phyloP scores from a whole-genome alignment of 495 filamentous ascomycete genomes.

The Tuber melanosporum region DNA sequence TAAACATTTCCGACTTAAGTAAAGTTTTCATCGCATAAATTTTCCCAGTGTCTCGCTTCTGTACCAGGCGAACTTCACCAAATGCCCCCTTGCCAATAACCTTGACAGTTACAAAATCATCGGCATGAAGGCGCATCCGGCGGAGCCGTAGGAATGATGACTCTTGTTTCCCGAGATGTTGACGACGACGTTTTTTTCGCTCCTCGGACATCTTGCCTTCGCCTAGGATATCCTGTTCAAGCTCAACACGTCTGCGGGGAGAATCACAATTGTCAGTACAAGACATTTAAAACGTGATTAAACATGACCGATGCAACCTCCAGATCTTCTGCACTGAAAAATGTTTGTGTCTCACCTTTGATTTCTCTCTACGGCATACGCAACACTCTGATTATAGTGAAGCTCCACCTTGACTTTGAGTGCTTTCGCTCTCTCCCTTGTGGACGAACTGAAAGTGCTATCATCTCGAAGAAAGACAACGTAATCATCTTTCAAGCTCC shows the following conservation, averaged over 20 bases:
- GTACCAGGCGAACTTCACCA: slow-evolving; percentile 93
- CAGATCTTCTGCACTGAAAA: slow-evolving; percentile 47
- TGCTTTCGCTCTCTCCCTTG: slow-evolving; percentile 45
- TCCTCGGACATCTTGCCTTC: slow-evolving; percentile 62
- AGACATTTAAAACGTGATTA: slow-evolving; percentile 6
- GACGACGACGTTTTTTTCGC: slow-evolving; percentile 69
- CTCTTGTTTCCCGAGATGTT: slow-evolving; percentile 72
- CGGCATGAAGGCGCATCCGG: slow-evolving; percentile 79
- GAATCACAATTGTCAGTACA: slow-evolving; percentile 9
- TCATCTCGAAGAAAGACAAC: slow-evolving; percentile 52
- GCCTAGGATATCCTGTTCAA: slow-evolving; percentile 67
- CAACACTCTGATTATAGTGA: slow-evolving; percentile 48
- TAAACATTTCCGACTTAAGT: slow-evolving; percentile 99
- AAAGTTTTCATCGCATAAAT: slow-evolving; percentile 98
- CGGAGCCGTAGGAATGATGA: slow-evolving; percentile 89
- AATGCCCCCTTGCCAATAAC: slow-evolving; percentile 99
- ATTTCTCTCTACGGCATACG: slow-evolving; percentile 60
- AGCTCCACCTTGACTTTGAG: slow-evolving; percentile 44
- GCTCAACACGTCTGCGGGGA: slow-evolving; percentile 67
- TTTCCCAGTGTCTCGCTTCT: slow-evolving; percentile 91
- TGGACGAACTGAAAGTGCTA: slow-evolving; percentile 34
- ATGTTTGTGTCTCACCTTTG: slow-evolving; percentile 60
- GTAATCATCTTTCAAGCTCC: slow-evolving; percentile 48
- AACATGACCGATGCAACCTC: background rate
- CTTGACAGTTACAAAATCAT: slow-evolving; percentile 92